Percentiles rank a stretch among this genome's conserved stretches.
phyloP scores from a whole-genome alignment of 306 rosid genomes.

The Pyrus communis region DNA sequence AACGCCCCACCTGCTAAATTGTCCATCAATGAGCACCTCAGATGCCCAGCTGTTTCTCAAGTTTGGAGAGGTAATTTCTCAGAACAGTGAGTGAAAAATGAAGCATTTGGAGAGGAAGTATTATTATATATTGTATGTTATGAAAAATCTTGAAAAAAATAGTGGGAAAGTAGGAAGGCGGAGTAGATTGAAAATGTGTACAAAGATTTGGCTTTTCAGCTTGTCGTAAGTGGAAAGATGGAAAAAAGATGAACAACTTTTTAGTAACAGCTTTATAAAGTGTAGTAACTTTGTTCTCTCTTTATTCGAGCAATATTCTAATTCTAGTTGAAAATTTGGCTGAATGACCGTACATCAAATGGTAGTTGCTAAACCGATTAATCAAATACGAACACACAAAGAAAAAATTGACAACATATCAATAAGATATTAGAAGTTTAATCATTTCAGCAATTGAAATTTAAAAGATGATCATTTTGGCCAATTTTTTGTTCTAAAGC shows the following conservation, averaged over 20 bases:
- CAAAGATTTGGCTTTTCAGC: slow-evolving; percentile 19
- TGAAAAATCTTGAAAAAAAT: background rate
- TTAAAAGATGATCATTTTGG: background rate
- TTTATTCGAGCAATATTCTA: background rate
- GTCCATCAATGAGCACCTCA: slow-evolving; percentile 83
- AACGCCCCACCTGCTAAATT: slow-evolving; percentile 64
- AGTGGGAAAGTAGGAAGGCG: background rate
- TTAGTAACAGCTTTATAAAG: background rate
- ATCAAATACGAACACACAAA: too few species aligned
- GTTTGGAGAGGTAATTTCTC: slow-evolving; percentile 92
- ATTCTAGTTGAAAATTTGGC: too few species aligned
- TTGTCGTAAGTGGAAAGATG: slow-evolving; percentile 8
- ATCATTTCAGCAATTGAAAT: too few species aligned
- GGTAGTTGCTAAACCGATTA: too few species aligned
- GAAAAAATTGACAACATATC: too few species aligned
- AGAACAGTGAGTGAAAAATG: slow-evolving; percentile 48
- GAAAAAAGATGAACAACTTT: slow-evolving; percentile 12
- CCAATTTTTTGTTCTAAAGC: too few species aligned
- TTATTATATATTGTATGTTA: background rate
- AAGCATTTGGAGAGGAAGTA: background rate
- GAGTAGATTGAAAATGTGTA: slow-evolving; percentile 30
- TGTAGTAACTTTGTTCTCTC: background rate
- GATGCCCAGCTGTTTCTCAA: slow-evolving; percentile 87
- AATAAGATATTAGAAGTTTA: too few species aligned
- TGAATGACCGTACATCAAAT: too few species aligned